Conservation (phyloP, 2,329 filamentous ascomycete genomes). For the Fusarium haematococcum region DNA sequence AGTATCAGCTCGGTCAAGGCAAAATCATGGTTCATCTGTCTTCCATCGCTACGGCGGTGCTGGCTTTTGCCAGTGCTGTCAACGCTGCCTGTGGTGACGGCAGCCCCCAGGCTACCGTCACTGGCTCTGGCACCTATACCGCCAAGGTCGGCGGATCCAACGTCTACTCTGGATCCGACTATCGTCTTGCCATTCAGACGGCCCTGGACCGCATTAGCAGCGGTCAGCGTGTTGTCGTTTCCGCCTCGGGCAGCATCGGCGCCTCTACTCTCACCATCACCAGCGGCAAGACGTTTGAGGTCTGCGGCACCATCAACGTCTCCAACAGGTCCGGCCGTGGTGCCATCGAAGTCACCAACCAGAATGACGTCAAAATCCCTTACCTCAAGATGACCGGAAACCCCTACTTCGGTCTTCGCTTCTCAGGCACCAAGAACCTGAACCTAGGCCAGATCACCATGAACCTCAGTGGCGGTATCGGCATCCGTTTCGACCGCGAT, state of each 20-base stretch:
- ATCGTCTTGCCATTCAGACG: slow-evolving; percentile 65
- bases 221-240: slow-evolving; percentile 65
- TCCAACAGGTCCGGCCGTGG: slow-evolving; percentile 57
- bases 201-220: slow-evolving; percentile 63
- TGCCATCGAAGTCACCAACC: slow-evolving; percentile 64
- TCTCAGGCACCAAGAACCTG: slow-evolving; percentile 63
- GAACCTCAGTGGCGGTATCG: slow-evolving; percentile 65
- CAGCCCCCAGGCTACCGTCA: slow-evolving; percentile 59
- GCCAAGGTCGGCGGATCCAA: slow-evolving; percentile 57
- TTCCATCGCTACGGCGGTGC: slow-evolving; percentile 52
- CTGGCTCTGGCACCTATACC: slow-evolving; percentile 60
- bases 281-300: slow-evolving; percentile 68
- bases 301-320: slow-evolving; percentile 67
- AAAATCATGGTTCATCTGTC: slow-evolving; percentile 50
- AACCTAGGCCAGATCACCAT: slow-evolving; percentile 64
- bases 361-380: slow-evolving; percentile 63
- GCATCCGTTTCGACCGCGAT: slow-evolving; percentile 69
- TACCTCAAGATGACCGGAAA: slow-evolving; percentile 68
- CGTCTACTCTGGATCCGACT: slow-evolving; percentile 66
- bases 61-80: slow-evolving; percentile 55
- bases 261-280: slow-evolving; percentile 62
- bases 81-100: slow-evolving; percentile 62
- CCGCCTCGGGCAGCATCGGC: slow-evolving; percentile 67
- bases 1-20: neutral
- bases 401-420: slow-evolving; percentile 67